Percentiles rank a stretch among this genome's conserved stretches.
phyloP scores from a whole-genome alignment of 1,139 yeast genomes.

The Scheffersomyces cryptocercus region DNA sequence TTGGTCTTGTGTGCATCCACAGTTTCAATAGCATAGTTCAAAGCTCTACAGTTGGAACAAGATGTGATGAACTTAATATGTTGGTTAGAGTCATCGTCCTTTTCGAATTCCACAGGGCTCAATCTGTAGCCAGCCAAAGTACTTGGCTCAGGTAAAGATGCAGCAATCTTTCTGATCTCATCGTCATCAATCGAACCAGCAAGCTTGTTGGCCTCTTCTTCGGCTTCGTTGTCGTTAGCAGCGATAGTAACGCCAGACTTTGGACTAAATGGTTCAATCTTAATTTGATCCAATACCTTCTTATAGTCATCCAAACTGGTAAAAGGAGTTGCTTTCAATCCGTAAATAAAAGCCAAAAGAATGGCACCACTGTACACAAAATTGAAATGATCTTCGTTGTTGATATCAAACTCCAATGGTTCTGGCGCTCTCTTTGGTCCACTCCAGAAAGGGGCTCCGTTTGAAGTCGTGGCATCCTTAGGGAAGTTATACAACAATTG shows the following conservation, averaged over 20 bases:
- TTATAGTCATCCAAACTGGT: slow-evolving; percentile 47
- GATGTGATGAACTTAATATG: slow-evolving; percentile 97
- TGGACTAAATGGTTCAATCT: slow-evolving; percentile 59
- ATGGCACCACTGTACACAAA: slow-evolving; percentile 90
- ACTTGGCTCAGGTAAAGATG: slow-evolving; percentile 84
- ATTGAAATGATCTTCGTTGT: slow-evolving; percentile 75
- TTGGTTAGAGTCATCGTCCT: slow-evolving; percentile 95
- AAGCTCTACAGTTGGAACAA: slow-evolving; percentile 93
- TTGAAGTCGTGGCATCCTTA: slow-evolving; percentile 83
- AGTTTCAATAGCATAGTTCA: slow-evolving; percentile 81
- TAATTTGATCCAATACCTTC: slow-evolving; percentile 50
- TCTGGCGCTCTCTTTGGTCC: slow-evolving; percentile 97
- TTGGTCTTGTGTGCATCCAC: slow-evolving; percentile 78
- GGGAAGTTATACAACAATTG: slow-evolving; percentile 95
- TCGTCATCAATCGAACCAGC: slow-evolving; percentile 58
- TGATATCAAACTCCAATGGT: slow-evolving; percentile 73
- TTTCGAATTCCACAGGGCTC: slow-evolving; percentile 88
- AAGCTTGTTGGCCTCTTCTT: slow-evolving; percentile 60
- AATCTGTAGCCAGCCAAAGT: slow-evolving; percentile 86
- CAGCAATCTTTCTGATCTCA: slow-evolving; percentile 60
- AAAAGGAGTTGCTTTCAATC: slow-evolving; percentile 56
- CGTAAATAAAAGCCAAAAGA: slow-evolving; percentile 86
- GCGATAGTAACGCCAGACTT: slow-evolving; percentile 78
- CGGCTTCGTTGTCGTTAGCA: slow-evolving; percentile 86
- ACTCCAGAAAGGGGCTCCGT: slow-evolving; percentile 96